Conservation (phyloP, 345 rosid species). For the Zanthoxylum bungeanum region DNA sequence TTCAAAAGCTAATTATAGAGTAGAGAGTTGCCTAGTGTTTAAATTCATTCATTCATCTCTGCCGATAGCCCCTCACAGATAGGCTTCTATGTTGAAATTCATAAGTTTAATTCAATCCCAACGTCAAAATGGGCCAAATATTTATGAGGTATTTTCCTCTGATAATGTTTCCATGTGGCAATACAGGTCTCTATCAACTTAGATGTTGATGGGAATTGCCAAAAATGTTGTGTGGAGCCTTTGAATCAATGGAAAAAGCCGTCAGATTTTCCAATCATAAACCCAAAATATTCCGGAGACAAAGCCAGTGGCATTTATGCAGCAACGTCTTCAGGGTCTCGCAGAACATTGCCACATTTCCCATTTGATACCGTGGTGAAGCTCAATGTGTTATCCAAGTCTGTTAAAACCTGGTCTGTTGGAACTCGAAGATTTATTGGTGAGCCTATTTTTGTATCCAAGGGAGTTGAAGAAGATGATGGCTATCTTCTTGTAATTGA, state of each 20-base stretch:
- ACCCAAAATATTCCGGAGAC: slow-evolving; percentile 61
- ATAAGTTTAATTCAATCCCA: too few species aligned
- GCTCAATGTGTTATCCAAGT: slow-evolving; percentile 34
- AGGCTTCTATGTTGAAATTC: too few species aligned
- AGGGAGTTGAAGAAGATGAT: slow-evolving; percentile 51
- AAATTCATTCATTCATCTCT: too few species aligned
- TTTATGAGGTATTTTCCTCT: too few species aligned
- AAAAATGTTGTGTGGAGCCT: slow-evolving; percentile 46
- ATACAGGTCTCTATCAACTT: slow-evolving; percentile 51
- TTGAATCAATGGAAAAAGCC: slow-evolving; percentile 58
- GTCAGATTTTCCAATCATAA: slow-evolving; percentile 69
- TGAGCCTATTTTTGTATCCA: slow-evolving; percentile 79
- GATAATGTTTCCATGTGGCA: background rate
- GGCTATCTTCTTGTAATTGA: slow-evolving; percentile 87
- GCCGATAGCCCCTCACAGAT: too few species aligned
- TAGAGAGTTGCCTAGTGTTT: too few species aligned
- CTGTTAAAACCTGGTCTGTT: slow-evolving; percentile 52
- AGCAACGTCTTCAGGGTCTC: slow-evolving; percentile 66
- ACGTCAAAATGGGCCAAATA: too few species aligned
- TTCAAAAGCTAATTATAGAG: too few species aligned
- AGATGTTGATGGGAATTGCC: slow-evolving; percentile 43
- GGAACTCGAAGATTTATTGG: slow-evolving; percentile 70
- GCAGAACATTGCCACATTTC: slow-evolving; percentile 64
- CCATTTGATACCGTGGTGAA: slow-evolving; percentile 83
- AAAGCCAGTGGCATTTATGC: slow-evolving; percentile 48